Percentiles rank a stretch among this genome's conserved stretches.
These are phyloP conservation scores for Leccinum fallax DNA, from an alignment of 1,284 basidiomycete species.

Conservation along the genomic window DNA sequence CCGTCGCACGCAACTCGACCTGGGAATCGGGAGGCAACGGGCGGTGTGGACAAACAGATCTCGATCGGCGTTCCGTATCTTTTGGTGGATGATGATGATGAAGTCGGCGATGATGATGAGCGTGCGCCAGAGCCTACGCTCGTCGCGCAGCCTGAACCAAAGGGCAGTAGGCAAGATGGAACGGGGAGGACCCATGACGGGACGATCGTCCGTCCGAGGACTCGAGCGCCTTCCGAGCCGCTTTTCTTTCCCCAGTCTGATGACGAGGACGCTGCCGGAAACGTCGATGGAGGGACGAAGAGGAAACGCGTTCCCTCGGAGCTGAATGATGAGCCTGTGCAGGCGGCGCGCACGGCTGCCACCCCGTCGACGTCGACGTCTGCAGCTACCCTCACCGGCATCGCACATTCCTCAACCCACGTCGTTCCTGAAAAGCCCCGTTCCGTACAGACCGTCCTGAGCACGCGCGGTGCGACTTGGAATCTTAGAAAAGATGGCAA, in stretches of 20 bases:
- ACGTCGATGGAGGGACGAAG: not conserved
- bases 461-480: constrained; percentile 50
- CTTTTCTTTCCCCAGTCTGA: constrained; percentile 33
- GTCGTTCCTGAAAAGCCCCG: constrained; percentile 21
- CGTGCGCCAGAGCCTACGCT: constrained; percentile 30
- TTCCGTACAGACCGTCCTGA: constrained; percentile 48
- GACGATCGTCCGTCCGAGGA: constrained; percentile 12
- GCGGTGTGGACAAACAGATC: not conserved
- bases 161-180: constrained; percentile 1
- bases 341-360: not conserved
- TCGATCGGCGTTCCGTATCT: constrained; percentile 14
- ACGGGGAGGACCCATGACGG: not conserved
- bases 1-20: not conserved
- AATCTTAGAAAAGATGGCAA: constrained; percentile 35
- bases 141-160: constrained; percentile 17
- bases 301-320: not conserved
- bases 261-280: constrained; percentile 5
- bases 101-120: constrained; percentile 8
- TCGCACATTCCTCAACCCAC: not conserved
- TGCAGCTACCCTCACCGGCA: not conserved
- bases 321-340: not conserved
- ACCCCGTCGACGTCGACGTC: constrained; percentile 7
- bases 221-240: constrained; percentile 22
- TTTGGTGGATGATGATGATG: not conserved
- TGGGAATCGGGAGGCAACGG: not conserved